Conservation (phyloP, 2,329 filamentous ascomycete genomes). For the Zymoseptoria pseudotritici region DNA sequence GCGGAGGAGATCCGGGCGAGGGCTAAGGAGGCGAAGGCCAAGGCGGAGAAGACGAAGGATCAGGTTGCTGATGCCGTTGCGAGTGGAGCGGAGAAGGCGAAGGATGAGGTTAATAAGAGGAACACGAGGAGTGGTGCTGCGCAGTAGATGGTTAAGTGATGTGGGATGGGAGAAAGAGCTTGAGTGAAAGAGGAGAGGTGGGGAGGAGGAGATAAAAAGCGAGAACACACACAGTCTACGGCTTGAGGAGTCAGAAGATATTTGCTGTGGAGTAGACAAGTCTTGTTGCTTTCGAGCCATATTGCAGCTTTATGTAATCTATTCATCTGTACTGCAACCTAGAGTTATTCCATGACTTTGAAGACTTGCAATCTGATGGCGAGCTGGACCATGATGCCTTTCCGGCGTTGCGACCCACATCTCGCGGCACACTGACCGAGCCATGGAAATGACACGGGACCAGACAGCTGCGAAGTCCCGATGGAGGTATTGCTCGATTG, state of each 20-base stretch:
- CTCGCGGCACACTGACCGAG: background rate
- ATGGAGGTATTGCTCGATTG: background rate
- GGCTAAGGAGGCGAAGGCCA: constrained; percentile 69
- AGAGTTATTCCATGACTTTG: background rate
- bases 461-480: no score
- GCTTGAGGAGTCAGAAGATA: no score
- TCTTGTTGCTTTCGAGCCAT: background rate
- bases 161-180: background rate
- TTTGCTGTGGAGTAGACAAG: background rate
- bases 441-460: background rate
- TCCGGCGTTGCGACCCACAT: background rate
- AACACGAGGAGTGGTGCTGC: constrained; percentile 15
- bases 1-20: constrained; percentile 63
- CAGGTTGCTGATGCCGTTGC: constrained; percentile 60
- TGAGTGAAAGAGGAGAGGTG: background rate
- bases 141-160: constrained; percentile 7
- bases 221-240: no score
- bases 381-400: no score
- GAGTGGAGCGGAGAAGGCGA: constrained; percentile 63
- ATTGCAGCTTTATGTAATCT: background rate
- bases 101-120: constrained; percentile 57
- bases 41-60: constrained; percentile 56
- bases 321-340: background rate
- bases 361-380: no score
- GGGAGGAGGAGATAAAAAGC: no score